phyloP scores from a whole-genome alignment of 169 alveolate species.

The Babesia caballi region DNA sequence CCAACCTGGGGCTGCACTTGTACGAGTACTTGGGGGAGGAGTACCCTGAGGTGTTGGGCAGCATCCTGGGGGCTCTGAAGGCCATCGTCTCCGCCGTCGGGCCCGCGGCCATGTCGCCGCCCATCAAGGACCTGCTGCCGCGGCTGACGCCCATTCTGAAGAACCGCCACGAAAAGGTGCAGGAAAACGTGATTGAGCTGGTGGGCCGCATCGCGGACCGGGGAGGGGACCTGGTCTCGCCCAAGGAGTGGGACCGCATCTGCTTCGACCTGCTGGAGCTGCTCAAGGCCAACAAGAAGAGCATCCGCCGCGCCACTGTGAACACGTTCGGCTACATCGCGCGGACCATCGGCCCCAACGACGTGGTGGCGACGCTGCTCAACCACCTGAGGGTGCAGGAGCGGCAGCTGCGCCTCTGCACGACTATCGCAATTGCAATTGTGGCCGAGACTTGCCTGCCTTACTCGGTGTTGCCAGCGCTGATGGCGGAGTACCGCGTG shows the following conservation, averaged over 20 bases:
- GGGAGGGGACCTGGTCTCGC: constrained; percentile 99
- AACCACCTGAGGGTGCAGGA: constrained; percentile 97
- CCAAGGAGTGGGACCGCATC: constrained; percentile 99
- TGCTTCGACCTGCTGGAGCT: constrained; percentile 97
- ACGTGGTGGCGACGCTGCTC: constrained; percentile 91
- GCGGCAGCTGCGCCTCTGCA: constrained; percentile 97
- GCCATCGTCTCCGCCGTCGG: constrained; percentile 98
- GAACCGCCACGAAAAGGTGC: constrained; percentile 99
- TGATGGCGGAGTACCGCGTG: constrained; percentile 98
- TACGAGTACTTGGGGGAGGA: constrained; percentile 99
- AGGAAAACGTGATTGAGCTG: constrained; percentile 94
- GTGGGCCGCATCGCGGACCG: constrained; percentile 99
- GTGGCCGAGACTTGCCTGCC: constrained; percentile 99
- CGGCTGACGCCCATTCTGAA: constrained; percentile 98
- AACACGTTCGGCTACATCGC: constrained; percentile 99
- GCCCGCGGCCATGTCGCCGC: constrained; percentile 98
- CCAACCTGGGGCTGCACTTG: constrained; percentile 94
- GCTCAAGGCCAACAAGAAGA: constrained; percentile 93
- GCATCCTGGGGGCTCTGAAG: constrained; percentile 96
- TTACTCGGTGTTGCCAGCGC: constrained; percentile 98
- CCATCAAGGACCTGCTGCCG: constrained; percentile 98
- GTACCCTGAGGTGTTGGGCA: constrained; percentile 99
- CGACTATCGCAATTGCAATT: constrained; percentile 98
- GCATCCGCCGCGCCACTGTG: constrained; percentile 96
- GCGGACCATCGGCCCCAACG: constrained; percentile 99